Percentiles rank a stretch among this genome's conserved stretches.
Evolutionary conservation across 495 filamentous ascomycete species (phyloP).

Genomic region (Paragyromitra xinjiangensis): DNA sequence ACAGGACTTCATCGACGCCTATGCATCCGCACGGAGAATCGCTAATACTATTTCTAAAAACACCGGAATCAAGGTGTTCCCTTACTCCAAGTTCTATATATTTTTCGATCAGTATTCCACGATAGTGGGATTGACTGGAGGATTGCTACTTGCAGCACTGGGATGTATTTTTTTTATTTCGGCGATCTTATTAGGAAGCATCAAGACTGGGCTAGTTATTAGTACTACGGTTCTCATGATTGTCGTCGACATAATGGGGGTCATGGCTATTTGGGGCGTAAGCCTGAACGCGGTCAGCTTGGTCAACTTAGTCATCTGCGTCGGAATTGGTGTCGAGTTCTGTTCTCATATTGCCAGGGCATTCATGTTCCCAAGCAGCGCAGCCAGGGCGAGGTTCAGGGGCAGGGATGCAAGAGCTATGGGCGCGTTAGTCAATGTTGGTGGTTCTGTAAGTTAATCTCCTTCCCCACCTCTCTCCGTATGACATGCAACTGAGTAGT

Average conservation of each 20-base stretch:
- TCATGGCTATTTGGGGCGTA: slow-evolving; percentile 87
- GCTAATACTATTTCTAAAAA: slow-evolving; percentile 72
- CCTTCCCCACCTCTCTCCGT: background rate
- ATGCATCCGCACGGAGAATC: slow-evolving; percentile 89
- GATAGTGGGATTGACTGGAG: slow-evolving; percentile 79
- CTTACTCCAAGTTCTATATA: slow-evolving; percentile 95
- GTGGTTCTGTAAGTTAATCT: slow-evolving; percentile 68
- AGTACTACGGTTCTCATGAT: slow-evolving; percentile 89
- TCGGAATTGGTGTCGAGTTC: slow-evolving; percentile 95
- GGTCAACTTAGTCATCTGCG: slow-evolving; percentile 96
- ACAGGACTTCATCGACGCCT: slow-evolving; percentile 91
- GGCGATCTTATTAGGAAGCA: slow-evolving; percentile 79
- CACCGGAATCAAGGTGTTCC: slow-evolving; percentile 82
- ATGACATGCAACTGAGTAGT: slow-evolving; percentile 12
- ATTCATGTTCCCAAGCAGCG: slow-evolving; percentile 87
- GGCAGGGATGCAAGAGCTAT: slow-evolving; percentile 84
- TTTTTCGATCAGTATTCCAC: slow-evolving; percentile 97
- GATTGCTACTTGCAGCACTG: slow-evolving; percentile 81
- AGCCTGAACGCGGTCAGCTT: slow-evolving; percentile 95
- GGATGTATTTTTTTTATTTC: slow-evolving; percentile 83
- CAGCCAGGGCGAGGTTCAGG: slow-evolving; percentile 71
- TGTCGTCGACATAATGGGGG: slow-evolving; percentile 90
- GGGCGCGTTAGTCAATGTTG: slow-evolving; percentile 91
- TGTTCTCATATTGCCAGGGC: slow-evolving; percentile 96
- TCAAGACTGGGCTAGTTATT: slow-evolving; percentile 81